Evolutionary conservation across 2,329 filamentous ascomycete genomes (phyloP), one percentile per base, ranked within the genome.

Genomic region (Venturia nashicola): DNA sequence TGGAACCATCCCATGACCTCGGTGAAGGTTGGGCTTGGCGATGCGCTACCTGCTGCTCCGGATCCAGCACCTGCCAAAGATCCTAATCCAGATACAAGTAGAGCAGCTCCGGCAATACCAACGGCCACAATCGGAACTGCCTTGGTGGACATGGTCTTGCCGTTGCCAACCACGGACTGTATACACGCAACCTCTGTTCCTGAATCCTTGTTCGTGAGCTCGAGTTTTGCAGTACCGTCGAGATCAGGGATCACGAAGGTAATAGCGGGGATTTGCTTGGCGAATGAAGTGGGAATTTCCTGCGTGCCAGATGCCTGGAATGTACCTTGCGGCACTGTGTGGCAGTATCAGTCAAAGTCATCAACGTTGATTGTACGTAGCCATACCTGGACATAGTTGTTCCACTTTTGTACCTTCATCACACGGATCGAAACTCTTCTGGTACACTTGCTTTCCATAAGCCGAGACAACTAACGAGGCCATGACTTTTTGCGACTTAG

Each of bases 1-100:
- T 97, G 92, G 75, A 97, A 96, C 84, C 90, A 95, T 66, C 87
- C 86, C 68, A 96, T 83, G 59, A 95, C 86, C 71, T 97, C 90
- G 55, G 82, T 82, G 73, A 97, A 97, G 62, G 87, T 90, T 34
- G 94, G 94, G 69, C 90, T 94, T 48, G 87, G 79, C 12, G 87
- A 82, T 2, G 85, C 80, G 14, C 81, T 80, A 16, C 86, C 88
- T 20, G 79, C 80, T 20, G 75, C 75, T 43, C 82, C 82, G 62
- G 78, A 81, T 44, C 76, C 77, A 57, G 32, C 51, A 20, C 51
- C 11, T 12, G 82, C 83, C 20, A 87, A 76, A 39, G 91, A 89
- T 34, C 88, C 87, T 7, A 89, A 75, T 20, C 90, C 90, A 11
- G 86, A 86, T 48, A 95, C 76, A 5, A 88, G 76, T 8, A 97